A percentile compares a stretch with the other conserved stretches of the same genome.
These are phyloP conservation scores for Aspergillus incahuasiensis DNA, from an alignment of 495 filamentous ascomycete genomes.

Conservation along the genomic window DNA sequence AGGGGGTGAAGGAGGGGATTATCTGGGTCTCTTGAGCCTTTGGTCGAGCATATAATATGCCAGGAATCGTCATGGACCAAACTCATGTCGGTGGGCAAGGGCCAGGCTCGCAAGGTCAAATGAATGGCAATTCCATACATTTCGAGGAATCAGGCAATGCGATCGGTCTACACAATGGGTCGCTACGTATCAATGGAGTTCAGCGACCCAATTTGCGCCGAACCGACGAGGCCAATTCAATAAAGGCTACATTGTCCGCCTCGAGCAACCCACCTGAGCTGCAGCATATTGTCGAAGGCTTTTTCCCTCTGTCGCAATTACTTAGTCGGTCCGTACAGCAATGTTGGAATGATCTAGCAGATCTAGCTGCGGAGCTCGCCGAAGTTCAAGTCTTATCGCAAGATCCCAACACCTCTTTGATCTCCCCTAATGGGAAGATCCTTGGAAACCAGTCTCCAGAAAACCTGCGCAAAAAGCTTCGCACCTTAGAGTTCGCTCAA, in stretches of 20 bases:
- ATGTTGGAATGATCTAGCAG: constrained; percentile 69
- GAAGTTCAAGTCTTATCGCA: constrained; percentile 53
- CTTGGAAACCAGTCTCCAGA: constrained; percentile 55
- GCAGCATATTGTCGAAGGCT: constrained; percentile 70
- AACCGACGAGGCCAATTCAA: constrained; percentile 8
- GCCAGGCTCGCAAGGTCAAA: constrained; percentile 20
- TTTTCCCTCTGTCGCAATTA: constrained; percentile 63
- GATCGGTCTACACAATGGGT: constrained; percentile 24
- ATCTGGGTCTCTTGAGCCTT: constrained; percentile 9
- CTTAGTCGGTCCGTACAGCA: constrained; percentile 75
- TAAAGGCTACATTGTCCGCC: background rate
- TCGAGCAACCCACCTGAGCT: constrained; percentile 59
- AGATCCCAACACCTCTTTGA: constrained; percentile 21
- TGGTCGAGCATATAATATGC: constrained; percentile 32
- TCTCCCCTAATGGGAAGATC: constrained; percentile 47
- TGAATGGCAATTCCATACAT: constrained; percentile 24
- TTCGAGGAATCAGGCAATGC: constrained; percentile 14
- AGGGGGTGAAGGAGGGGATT: constrained; percentile 33
- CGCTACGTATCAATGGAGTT: constrained; percentile 29
- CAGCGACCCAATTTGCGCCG: constrained; percentile 11
- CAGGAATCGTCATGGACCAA: constrained; percentile 46
- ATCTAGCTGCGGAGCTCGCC: constrained; percentile 64
- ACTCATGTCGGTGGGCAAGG: constrained; percentile 29
- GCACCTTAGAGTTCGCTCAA: constrained; percentile 67
- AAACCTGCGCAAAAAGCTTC: constrained; percentile 75